These are phyloP conservation scores for Diatrype stigma DNA, from an alignment of 2,329 filamentous ascomycete species.

Conservation along the genomic window DNA sequence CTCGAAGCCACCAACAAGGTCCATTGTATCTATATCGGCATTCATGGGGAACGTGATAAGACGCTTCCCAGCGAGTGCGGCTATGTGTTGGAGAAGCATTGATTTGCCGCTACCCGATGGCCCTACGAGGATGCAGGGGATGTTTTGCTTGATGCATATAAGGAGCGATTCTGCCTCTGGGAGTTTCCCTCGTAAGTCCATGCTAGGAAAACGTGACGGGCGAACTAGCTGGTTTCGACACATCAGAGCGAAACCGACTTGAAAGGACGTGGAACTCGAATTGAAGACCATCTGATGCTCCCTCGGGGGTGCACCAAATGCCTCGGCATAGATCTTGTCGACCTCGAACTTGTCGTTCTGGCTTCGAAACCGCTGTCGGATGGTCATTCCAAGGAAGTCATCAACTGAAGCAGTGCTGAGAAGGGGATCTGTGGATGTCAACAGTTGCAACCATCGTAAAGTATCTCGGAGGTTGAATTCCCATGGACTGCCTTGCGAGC, in stretches of 20 bases:
- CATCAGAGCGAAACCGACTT: constrained; percentile 75
- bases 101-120: constrained; percentile 85
- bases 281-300: constrained; percentile 68
- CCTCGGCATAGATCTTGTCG: constrained; percentile 58
- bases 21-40: constrained; percentile 93
- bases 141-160: constrained; percentile 78
- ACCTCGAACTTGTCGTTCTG: constrained; percentile 63
- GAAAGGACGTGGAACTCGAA: constrained; percentile 60
- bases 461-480: constrained; percentile 93
- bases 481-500: constrained; percentile 73
- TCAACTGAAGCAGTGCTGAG: constrained; percentile 56
- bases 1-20: constrained; percentile 94
- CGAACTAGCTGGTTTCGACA: constrained; percentile 54
- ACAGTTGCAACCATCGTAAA: constrained; percentile 77
- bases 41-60: constrained; percentile 86
- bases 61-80: constrained; percentile 70
- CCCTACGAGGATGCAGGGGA: constrained; percentile 86
- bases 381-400: constrained; percentile 78
- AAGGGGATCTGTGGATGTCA: constrained; percentile 56
- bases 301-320: constrained; percentile 53
- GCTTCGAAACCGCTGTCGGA: constrained; percentile 82
- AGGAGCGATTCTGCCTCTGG: constrained; percentile 80
- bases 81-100: constrained; percentile 71
- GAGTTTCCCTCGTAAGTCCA: constrained; percentile 54
- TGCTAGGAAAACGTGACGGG: constrained; percentile 45